These are phyloP conservation scores for Hygrophila difformis DNA, from an alignment of 257 asterid species.

Conservation along the genomic window DNA sequence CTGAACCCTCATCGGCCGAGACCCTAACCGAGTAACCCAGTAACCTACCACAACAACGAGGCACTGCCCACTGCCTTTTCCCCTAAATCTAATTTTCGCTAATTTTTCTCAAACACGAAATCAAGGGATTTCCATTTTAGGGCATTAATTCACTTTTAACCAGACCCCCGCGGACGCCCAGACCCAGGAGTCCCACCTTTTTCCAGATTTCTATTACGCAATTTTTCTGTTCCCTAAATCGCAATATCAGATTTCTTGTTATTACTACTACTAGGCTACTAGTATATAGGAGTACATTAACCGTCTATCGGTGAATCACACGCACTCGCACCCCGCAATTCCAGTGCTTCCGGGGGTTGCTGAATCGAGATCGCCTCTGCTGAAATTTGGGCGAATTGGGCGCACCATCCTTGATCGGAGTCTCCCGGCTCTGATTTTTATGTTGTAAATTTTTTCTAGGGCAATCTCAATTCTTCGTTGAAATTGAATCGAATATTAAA, in stretches of 20 bases:
- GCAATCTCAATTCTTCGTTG: background rate
- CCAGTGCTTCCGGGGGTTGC: constrained; percentile 15
- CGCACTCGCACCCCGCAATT: constrained; percentile 15
- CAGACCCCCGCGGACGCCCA: too few relatives aligned
- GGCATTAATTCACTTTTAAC: too few relatives aligned
- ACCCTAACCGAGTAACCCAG: too few relatives aligned
- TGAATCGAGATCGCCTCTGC: constrained; percentile 24
- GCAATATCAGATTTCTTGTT: background rate
- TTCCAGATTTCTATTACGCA: background rate
- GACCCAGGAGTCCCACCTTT: too few relatives aligned
- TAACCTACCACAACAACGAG: too few relatives aligned
- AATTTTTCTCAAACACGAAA: too few relatives aligned
- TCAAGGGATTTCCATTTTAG: too few relatives aligned
- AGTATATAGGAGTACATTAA: constrained; percentile 8
- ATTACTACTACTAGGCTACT: constrained; percentile 15
- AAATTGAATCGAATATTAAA: background rate
- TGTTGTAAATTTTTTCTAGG: background rate
- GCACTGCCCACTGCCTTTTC: too few relatives aligned
- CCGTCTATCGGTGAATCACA: constrained; percentile 19
- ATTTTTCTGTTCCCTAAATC: too few relatives aligned
- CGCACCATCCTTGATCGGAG: constrained; percentile 22
- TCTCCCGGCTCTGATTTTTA: constrained; percentile 11
- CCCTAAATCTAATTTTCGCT: too few relatives aligned
- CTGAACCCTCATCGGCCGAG: too few relatives aligned
- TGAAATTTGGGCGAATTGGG: constrained; percentile 28